These are phyloP conservation scores for Erucastrum elatum DNA, from an alignment of 345 rosid genomes.

Conservation along the genomic window DNA sequence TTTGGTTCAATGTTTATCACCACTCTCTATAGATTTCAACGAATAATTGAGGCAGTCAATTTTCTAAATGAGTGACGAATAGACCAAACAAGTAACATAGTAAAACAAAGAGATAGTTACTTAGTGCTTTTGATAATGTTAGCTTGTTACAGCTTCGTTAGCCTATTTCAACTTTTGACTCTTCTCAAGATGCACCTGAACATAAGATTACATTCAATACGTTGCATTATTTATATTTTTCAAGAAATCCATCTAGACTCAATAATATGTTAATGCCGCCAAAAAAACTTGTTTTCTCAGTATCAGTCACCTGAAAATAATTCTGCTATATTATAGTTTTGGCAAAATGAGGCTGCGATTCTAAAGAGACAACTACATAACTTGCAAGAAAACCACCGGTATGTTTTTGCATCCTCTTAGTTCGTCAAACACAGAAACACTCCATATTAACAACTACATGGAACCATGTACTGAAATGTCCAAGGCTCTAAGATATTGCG, in stretches of 20 bases:
- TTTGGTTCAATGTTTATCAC: not conserved
- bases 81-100: constrained; percentile 1
- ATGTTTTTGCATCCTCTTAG: constrained; percentile 18
- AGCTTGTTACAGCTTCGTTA: not conserved
- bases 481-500: constrained; percentile 3
- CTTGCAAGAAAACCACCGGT: constrained; percentile 85
- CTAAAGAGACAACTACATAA: constrained; percentile 68
- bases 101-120: constrained; percentile 3
- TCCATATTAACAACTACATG: not conserved
- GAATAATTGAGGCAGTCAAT: not conserved
- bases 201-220: not conserved
- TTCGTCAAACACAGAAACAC: constrained; percentile 1
- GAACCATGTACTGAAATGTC: constrained; percentile 6
- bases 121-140: not conserved
- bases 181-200: not conserved
- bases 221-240: not conserved
- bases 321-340: constrained; percentile 52
- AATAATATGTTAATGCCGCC: not conserved
- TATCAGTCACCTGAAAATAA: constrained; percentile 20
- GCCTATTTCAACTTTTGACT: constrained; percentile 7
- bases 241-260: constrained; percentile 7
- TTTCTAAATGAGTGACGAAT: not conserved
- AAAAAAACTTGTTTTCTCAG: not conserved
- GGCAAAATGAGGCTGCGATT: constrained; percentile 79
- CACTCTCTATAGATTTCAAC: not conserved